These are phyloP conservation scores for Yamadazyma blattariae DNA, from an alignment of 1,139 yeast species.

Conservation along the genomic window DNA sequence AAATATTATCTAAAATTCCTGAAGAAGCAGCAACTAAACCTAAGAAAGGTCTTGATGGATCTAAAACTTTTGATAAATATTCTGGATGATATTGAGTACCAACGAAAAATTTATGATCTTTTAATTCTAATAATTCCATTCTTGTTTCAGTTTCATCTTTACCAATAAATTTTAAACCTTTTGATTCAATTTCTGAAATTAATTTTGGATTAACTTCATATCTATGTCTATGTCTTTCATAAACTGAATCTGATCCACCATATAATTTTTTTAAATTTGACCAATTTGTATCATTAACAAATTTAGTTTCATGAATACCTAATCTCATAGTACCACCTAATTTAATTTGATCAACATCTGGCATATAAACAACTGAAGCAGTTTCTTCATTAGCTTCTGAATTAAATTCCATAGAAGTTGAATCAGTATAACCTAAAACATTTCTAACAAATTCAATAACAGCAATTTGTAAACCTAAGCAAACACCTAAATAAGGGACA, in stretches of 20 bases:
- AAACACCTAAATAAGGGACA: slow-evolving; percentile 93
- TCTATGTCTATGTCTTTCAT: slow-evolving; percentile 98
- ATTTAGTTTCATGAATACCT: slow-evolving; percentile 87
- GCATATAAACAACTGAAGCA: slow-evolving; percentile 94
- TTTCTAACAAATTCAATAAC: slow-evolving; percentile 90
- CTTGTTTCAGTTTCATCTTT: slow-evolving; percentile 86
- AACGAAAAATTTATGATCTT: slow-evolving; percentile 81
- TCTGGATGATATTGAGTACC: slow-evolving; percentile 99
- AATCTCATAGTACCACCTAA: slow-evolving; percentile 99
- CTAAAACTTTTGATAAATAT: slow-evolving; percentile 91
- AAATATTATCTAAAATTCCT: slow-evolving; percentile 68
- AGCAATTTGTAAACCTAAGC: slow-evolving; percentile 96
- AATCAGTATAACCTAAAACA: slow-evolving; percentile 63
- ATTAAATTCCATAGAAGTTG: slow-evolving; percentile 85
- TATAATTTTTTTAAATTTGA: slow-evolving; percentile 77
- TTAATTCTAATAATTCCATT: slow-evolving; percentile 90
- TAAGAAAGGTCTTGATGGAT: slow-evolving; percentile 93
- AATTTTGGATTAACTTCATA: slow-evolving; percentile 92
- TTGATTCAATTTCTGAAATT: slow-evolving; percentile 63
- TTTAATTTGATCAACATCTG: slow-evolving; percentile 92
- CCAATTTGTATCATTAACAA: slow-evolving; percentile 67
- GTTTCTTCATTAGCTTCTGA: slow-evolving; percentile 58
- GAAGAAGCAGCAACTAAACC: slow-evolving; percentile 94
- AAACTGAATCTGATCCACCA: slow-evolving; percentile 66
- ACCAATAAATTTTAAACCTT: slow-evolving; percentile 88